phyloP scores from a whole-genome alignment of 1,139 yeast species.

The Suhomyces wounanorum region DNA sequence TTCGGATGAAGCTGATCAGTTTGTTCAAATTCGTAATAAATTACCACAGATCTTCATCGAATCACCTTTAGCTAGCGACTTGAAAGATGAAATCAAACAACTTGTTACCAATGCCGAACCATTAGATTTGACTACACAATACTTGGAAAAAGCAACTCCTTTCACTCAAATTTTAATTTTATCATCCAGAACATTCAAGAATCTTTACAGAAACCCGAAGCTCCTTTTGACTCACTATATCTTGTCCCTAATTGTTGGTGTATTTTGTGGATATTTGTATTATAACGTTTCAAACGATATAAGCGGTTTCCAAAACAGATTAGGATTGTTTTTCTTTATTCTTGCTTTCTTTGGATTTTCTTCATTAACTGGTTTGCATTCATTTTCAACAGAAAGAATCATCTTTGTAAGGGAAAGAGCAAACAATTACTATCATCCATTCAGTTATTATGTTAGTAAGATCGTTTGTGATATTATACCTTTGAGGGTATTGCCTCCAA shows the following conservation, averaged over 20 bases:
- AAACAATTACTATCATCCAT: slow-evolving; percentile 86
- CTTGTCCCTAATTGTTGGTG: slow-evolving; percentile 72
- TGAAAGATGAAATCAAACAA: slow-evolving; percentile 50
- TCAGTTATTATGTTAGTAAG: slow-evolving; percentile 82
- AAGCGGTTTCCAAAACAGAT: slow-evolving; percentile 92
- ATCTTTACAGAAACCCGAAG: slow-evolving; percentile 88
- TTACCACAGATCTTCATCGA: slow-evolving; percentile 47
- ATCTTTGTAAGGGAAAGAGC: slow-evolving; percentile 92
- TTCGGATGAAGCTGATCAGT: slow-evolving; percentile 31
- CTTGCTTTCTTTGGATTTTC: slow-evolving; percentile 92
- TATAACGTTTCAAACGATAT: slow-evolving; percentile 84
- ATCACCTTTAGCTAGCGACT: slow-evolving; percentile 51
- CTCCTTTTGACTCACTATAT: slow-evolving; percentile 80
- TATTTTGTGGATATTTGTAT: slow-evolving; percentile 83
- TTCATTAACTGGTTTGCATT: slow-evolving; percentile 84
- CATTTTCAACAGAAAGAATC: slow-evolving; percentile 84
- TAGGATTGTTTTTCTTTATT: slow-evolving; percentile 88
- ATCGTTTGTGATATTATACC: slow-evolving; percentile 89
- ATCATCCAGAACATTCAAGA: slow-evolving; percentile 86
- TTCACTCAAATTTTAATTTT: slow-evolving; percentile 65
- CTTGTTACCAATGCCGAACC: slow-evolving; percentile 32
- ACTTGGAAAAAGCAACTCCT: slow-evolving; percentile 55
- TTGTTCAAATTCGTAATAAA: slow-evolving; percentile 35
- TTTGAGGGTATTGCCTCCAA: slow-evolving; percentile 85
- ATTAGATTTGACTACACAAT: slow-evolving; percentile 39